Evolutionary conservation across 345 rosid genomes (phyloP), one percentile per base, ranked within the genome.

Genomic region (Nephelium lappaceum): DNA sequence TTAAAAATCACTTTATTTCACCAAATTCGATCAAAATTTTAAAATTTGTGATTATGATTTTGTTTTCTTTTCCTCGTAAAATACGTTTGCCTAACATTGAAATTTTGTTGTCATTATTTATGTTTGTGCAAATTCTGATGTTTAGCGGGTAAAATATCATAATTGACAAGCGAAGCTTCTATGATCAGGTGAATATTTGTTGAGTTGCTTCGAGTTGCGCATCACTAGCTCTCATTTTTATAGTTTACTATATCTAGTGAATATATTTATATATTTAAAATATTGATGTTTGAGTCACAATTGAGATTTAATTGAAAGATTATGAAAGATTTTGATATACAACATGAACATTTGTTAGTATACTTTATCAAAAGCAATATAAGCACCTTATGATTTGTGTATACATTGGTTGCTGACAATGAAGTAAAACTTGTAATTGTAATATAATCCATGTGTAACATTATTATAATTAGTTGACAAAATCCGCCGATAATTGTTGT

Each of bases 161-260:
- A 9, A 11, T 74, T 63, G 27, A 64, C 25, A 42, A 47, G 7
- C 47, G 9, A 15, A 64, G 43, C n/a, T 31, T 18, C 27, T 64
- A 19, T n/a, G n/a, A n/a, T 64, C 71, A 1, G 78, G 78, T 64
- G 61, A 64, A 75, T 4, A 5, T 49, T 41, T 64, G 25, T 24
- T 73, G 5, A 14, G 38, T 58, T 23, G 15, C 53, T 23, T 60
- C 45, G 51, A 24, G 15, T 38, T 21, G 23, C 23, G n/a, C 7
- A 4, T 19, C 24, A 25, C 25, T 18, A 3, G 6, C 42, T 58
- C 8, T 8, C 2, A 7, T 42, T 16, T 14, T 42, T 60, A 38
- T 11, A 23, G 14, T 71, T 1, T 2, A 27, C 4, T 10, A n/a
- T 8, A 31, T 31, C 36, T 2, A 31, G 36, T 31, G 3, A 31